Evolutionary conservation across 257 asterid genomes (phyloP), one percentile per base, ranked within the genome.

Genomic region (Anisodus acutangulus): DNA sequence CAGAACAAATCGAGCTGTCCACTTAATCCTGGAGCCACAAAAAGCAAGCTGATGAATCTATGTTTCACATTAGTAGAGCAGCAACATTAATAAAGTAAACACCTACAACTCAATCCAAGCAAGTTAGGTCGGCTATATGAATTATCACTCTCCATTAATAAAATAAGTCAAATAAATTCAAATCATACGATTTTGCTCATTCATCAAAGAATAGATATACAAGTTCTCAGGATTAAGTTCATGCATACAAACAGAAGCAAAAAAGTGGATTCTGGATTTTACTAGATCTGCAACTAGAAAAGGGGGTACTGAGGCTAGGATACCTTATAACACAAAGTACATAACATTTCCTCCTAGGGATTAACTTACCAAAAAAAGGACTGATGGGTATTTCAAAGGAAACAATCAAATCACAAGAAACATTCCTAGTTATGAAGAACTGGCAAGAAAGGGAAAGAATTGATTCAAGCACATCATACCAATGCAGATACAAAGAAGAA

Each of bases 21-120:
- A 85, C 54, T 57, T 49, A 81, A 54, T 80, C 11, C 81, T 35
- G 37, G 63, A 85, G 80, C 31, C 41, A 88, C 16, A 62, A 78
- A 84, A 39, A 70, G 22, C 69, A 41, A 53, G 13, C 51, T n/a
- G 53, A 53, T 67, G 83, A 85, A n/a, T 16, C 22, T 2, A 31
- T 53, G 51, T 26, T 45, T 53, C 64, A 53, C 63, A 79, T 37
- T 71, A 72, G 86, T 19, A 79, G 45, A 41, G 62, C 43, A 22
- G 54, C 47, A 12, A 84, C 88, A 89, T 86, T 83, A 57, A 78
- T 59, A 35, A 62, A 7, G 8, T 2, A 72, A 19, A 72, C 74
- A 59, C 53, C 74, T 67, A n/a, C 63, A 49, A 4, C 80, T 57
- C 82, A 17, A 69, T 4, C 63, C 47, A 26, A 51, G 26, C n/a